These are phyloP conservation scores for Ogataea polymorpha DNA, from an alignment of 805 yeast species.

Conservation along the genomic window DNA sequence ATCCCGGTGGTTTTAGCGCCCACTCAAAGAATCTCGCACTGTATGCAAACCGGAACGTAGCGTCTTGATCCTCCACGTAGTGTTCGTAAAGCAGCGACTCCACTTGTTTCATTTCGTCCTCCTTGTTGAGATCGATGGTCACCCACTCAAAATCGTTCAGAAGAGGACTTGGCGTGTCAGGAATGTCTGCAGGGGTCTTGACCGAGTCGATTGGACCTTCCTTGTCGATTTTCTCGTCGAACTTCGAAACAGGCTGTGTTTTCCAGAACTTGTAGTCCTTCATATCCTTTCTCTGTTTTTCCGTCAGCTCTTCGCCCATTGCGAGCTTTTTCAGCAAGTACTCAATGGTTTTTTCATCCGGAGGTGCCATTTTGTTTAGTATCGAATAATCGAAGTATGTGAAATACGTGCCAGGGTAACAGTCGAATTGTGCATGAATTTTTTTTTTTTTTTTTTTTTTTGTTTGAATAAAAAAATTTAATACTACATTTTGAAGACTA, in stretches of 20 bases:
- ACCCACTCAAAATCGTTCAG: conserved; percentile 87
- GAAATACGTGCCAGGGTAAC: conserved; percentile 10
- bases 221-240: conserved; percentile 59
- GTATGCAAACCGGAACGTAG: conserved; percentile 88
- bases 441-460: conserved; percentile 1
- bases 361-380: conserved; percentile 8
- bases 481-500: conserved; percentile 26
- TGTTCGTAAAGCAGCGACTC: conserved; percentile 78
- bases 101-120: conserved; percentile 67
- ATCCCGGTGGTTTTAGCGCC: conserved; percentile 95
- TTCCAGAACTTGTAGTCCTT: conserved; percentile 95
- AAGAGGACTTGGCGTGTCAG: conserved; percentile 67
- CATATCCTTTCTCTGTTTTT: conserved; percentile 65
- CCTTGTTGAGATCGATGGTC: conserved; percentile 59
- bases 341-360: conserved; percentile 42
- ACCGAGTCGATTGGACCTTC: conserved; percentile 80
- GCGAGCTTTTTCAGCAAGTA: conserved; percentile 57
- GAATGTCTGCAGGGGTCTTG: conserved; percentile 70
- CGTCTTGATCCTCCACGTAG: conserved; percentile 93
- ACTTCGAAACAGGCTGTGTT: conserved; percentile 88
- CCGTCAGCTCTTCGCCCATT: conserved; percentile 52
- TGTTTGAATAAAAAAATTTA: conserved; percentile 4
- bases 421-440: conserved; percentile 3
- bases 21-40: conserved; percentile 79
- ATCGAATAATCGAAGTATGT: not conserved